Conservation (phyloP, 345 rosid genomes). For the Gossypium arboreum region DNA sequence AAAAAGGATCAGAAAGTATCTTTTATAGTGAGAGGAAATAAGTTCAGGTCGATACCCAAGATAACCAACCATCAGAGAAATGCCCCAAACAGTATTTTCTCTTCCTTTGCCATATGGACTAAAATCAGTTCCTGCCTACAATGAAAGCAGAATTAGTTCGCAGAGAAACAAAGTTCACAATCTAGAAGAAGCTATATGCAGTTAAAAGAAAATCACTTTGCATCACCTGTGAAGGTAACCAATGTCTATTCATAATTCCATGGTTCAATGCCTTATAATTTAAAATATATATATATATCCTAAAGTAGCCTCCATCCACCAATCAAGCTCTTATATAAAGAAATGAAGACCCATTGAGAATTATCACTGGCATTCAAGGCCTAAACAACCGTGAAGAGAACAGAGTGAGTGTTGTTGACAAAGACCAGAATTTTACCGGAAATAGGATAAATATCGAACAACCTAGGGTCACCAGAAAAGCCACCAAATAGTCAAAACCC, state of each 20-base stretch:
- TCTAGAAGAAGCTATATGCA: slow-evolving; percentile 1
- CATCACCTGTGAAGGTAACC: slow-evolving; percentile 6
- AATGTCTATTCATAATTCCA: not conserved
- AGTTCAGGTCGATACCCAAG: slow-evolving; percentile 61
- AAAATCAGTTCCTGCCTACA: slow-evolving; percentile 76
- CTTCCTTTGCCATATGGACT: slow-evolving; percentile 84
- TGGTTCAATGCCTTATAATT: not conserved
- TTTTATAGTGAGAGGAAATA: slow-evolving; percentile 7
- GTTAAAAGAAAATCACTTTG: not conserved
- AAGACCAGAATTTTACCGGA: slow-evolving; percentile 49
- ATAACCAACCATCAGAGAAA: slow-evolving; percentile 84
- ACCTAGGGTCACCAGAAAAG: slow-evolving; percentile 85
- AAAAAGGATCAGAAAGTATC: slow-evolving; percentile 5
- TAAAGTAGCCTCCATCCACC: not conserved
- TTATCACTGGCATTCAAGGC: not conserved
- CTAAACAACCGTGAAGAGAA: slow-evolving; percentile 12
- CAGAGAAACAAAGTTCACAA: not conserved
- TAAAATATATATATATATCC: not conserved
- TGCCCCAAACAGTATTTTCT: slow-evolving; percentile 94
- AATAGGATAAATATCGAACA: slow-evolving; percentile 85
- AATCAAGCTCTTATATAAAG: not conserved
- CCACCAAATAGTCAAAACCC: slow-evolving; percentile 75
- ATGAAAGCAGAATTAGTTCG: slow-evolving; percentile 15
- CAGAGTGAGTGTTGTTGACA: not conserved
- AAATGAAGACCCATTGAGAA: not conserved